A percentile compares a stretch with the other conserved stretches of the same genome.
phyloP scores from a whole-genome alignment of 1,139 yeast genomes.

The Taphrina confusa region DNA sequence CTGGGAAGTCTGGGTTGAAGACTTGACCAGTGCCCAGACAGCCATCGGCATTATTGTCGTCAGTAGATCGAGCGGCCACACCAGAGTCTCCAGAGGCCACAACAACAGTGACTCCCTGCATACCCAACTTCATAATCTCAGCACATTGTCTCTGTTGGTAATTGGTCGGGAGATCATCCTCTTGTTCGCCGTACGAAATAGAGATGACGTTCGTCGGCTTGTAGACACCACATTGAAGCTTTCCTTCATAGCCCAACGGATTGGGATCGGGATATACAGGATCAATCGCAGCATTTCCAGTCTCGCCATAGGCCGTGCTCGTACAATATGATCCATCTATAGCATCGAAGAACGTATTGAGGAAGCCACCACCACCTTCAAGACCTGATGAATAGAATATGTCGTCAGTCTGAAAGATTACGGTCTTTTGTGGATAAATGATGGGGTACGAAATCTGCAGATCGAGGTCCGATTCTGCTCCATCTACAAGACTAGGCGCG shows the following conservation, averaged over 20 bases:
- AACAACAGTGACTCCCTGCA: slow-evolving; percentile 18
- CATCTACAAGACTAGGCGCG: slow-evolving; percentile 1
- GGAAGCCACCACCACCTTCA: slow-evolving; percentile 2
- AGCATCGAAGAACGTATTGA: slow-evolving; percentile 11
- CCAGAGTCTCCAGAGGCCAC: slow-evolving; percentile 23
- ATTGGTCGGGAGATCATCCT: slow-evolving; percentile 3
- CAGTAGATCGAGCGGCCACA: slow-evolving; percentile 7
- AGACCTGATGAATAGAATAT: slow-evolving; percentile 3
- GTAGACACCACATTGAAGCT: slow-evolving; percentile 3
- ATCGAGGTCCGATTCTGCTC: slow-evolving; percentile 18
- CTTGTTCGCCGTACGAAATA: slow-evolving; percentile 24
- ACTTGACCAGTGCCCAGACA: neutral
- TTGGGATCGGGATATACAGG: slow-evolving; percentile 3
- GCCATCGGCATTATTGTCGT: neutral
- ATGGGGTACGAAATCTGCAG: slow-evolving; percentile 12
- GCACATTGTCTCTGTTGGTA: slow-evolving; percentile 12
- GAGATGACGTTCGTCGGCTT: slow-evolving; percentile 7
- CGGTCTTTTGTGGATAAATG: slow-evolving; percentile 5
- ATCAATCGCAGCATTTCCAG: neutral
- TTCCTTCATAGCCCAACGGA: neutral
- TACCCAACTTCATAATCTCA: slow-evolving; percentile 9
- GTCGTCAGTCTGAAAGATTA: slow-evolving; percentile 14
- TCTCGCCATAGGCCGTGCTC: neutral
- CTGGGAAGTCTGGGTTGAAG: slow-evolving; percentile 24
- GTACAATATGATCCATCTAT: slow-evolving; percentile 17